phyloP scores from a whole-genome alignment of 768 basidiomycete genomes.

The Asterophora lycoperdoides region DNA sequence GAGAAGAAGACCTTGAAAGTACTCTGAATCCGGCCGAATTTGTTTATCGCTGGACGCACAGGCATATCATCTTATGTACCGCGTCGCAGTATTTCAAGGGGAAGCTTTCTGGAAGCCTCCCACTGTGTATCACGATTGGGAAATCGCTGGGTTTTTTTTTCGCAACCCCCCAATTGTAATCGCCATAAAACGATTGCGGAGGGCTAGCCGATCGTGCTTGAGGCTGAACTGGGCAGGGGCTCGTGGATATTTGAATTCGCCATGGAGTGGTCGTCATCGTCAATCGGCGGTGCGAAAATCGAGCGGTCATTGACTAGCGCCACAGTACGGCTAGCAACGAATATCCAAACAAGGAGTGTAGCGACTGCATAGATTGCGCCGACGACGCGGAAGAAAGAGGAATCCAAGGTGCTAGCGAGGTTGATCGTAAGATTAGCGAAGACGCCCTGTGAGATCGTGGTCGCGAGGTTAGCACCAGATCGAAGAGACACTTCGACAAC shows the following conservation, averaged over 20 bases:
- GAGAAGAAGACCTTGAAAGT: conserved; percentile 26
- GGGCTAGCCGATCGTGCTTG: background rate
- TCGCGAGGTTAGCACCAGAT: background rate
- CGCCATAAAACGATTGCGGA: background rate
- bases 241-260: background rate
- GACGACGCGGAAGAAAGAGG: conserved; percentile 50
- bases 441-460: conserved; percentile 41
- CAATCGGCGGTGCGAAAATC: background rate
- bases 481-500: conserved; percentile 13
- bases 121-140: conserved; percentile 33
- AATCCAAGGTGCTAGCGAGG: conserved; percentile 46
- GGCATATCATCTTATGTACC: conserved; percentile 35
- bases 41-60: too few relatives aligned
- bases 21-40: conserved; percentile 30
- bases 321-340: conserved; percentile 41
- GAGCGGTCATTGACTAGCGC: conserved; percentile 14
- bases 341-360: conserved; percentile 51
- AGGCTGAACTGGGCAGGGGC: conserved; percentile 3
- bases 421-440: conserved; percentile 62
- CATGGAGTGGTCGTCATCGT: background rate
- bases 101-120: conserved; percentile 22
- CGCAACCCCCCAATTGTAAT: background rate
- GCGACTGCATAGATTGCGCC: conserved; percentile 51
- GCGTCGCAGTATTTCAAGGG: conserved; percentile 32
- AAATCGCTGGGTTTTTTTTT: too few relatives aligned